Evolutionary conservation across 2,329 filamentous ascomycete genomes (phyloP).

Genomic region (Periglandula ipomoeae): DNA sequence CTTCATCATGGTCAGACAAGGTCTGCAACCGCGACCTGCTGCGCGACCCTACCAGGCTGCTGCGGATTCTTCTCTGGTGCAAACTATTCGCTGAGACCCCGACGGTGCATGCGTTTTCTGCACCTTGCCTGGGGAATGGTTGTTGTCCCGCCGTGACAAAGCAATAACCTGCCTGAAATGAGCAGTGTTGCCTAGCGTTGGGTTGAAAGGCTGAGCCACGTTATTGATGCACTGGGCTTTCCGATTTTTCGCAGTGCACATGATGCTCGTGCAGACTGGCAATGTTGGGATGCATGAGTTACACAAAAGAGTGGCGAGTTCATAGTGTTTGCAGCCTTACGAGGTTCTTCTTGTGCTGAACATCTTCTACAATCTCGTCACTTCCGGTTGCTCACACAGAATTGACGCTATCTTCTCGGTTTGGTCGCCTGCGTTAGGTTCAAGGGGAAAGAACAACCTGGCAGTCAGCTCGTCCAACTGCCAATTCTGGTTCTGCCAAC

Average conservation of each 20-base stretch:
- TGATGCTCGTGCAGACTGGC: too few relatives aligned
- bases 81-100: background rate
- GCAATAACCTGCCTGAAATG: background rate
- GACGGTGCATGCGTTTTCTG: background rate
- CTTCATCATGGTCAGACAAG: background rate
- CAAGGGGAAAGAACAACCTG: too few relatives aligned
- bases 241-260: background rate
- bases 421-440: too few relatives aligned
- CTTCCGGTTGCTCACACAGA: background rate
- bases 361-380: background rate
- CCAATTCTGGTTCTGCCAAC: too few relatives aligned
- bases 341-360: background rate
- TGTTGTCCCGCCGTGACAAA: background rate
- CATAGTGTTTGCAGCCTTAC: background rate
- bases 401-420: too few relatives aligned
- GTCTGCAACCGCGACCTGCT: background rate
- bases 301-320: background rate
- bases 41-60: background rate
- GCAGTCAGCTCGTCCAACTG: too few relatives aligned
- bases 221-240: background rate
- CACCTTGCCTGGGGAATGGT: background rate
- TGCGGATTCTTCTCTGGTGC: background rate
- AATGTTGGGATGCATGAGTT: background rate
- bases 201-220: background rate
- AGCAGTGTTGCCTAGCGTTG: background rate